These are phyloP conservation scores for Lentinula detonsa DNA, from an alignment of 768 basidiomycete genomes.

Conservation along the genomic window DNA sequence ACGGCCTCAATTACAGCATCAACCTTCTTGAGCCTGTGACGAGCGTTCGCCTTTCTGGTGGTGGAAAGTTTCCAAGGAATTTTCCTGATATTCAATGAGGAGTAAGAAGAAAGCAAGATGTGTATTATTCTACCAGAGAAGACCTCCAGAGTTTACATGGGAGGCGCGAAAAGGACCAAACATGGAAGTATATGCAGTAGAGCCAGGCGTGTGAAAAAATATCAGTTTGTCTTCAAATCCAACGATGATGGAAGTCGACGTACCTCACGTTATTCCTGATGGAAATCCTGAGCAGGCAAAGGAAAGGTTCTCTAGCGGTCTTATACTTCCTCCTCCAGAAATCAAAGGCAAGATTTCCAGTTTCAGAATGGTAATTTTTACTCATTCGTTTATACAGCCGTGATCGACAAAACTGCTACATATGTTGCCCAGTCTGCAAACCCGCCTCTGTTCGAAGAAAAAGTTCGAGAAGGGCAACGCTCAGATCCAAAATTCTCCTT, in stretches of 20 bases:
- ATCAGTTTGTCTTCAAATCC: slow-evolving; percentile 14
- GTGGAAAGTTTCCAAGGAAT: slow-evolving; percentile 87
- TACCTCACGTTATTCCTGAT: slow-evolving; percentile 33
- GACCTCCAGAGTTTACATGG: slow-evolving; percentile 61
- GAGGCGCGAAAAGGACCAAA: slow-evolving; percentile 82
- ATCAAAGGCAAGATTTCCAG: slow-evolving; percentile 68
- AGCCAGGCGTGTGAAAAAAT: slow-evolving; percentile 9
- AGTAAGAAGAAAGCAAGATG: neutral
- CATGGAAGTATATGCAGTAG: slow-evolving; percentile 38
- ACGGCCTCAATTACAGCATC: slow-evolving; percentile 92
- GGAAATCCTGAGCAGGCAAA: slow-evolving; percentile 35
- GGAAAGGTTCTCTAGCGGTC: slow-evolving; percentile 67
- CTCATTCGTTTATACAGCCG: slow-evolving; percentile 41
- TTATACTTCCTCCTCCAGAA: slow-evolving; percentile 94
- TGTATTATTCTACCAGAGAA: slow-evolving; percentile 61
- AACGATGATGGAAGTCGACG: slow-evolving; percentile 24
- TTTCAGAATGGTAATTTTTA: slow-evolving; percentile 8
- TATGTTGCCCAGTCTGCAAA: slow-evolving; percentile 93
- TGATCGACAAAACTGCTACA: slow-evolving; percentile 91
- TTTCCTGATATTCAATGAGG: slow-evolving; percentile 58
- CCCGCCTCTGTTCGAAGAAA: slow-evolving; percentile 90
- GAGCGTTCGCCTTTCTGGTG: slow-evolving; percentile 89
- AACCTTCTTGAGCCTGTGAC: slow-evolving; percentile 84
- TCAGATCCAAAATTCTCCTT: slow-evolving; percentile 98
- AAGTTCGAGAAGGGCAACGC: slow-evolving; percentile 94